These are phyloP conservation scores for Conticribra guillardii DNA, from an alignment of 108 stramenopile genomes.

Conservation along the genomic window DNA sequence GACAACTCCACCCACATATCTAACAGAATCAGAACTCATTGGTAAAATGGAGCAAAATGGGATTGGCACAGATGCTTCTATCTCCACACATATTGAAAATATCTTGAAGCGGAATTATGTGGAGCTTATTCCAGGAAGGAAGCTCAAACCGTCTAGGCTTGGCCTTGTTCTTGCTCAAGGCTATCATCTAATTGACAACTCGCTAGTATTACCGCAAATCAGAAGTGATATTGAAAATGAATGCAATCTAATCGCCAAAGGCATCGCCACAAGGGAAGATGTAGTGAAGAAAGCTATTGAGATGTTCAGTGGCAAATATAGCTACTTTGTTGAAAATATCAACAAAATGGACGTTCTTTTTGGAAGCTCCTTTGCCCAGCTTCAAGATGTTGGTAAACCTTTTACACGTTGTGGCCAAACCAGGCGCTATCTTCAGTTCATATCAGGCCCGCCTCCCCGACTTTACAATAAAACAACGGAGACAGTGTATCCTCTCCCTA, in stretches of 20 bases:
- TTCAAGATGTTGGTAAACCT: conserved; percentile 91
- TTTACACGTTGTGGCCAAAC: conserved; percentile 85
- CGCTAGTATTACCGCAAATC: conserved; percentile 86
- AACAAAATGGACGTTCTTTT: conserved; percentile 90
- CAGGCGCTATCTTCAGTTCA: conserved; percentile 55
- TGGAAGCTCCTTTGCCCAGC: conserved; percentile 80
- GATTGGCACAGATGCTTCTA: conserved; percentile 86
- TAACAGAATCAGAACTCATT: conserved; percentile 91
- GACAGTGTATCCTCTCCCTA: conserved; percentile 80
- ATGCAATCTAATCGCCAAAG: conserved; percentile 89
- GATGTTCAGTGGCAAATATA: conserved; percentile 75
- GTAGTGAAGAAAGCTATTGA: conserved; percentile 74
- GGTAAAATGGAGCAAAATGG: conserved; percentile 90
- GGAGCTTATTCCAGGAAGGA: conserved; percentile 72
- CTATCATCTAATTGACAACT: conserved; percentile 86
- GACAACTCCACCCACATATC: conserved; percentile 86
- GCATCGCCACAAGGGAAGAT: conserved; percentile 61
- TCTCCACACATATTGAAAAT: conserved; percentile 92
- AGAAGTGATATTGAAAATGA: conserved; percentile 90
- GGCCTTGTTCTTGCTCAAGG: conserved; percentile 91
- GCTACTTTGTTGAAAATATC: conserved; percentile 62
- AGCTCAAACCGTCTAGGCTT: conserved; percentile 82
- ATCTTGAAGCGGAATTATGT: conserved; percentile 89
- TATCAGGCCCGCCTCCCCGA: conserved; percentile 51
- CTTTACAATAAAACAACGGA: conserved; percentile 88